These are phyloP conservation scores for Cystoisospora suis DNA, from an alignment of 169 alveolate species.

Conservation along the genomic window DNA sequence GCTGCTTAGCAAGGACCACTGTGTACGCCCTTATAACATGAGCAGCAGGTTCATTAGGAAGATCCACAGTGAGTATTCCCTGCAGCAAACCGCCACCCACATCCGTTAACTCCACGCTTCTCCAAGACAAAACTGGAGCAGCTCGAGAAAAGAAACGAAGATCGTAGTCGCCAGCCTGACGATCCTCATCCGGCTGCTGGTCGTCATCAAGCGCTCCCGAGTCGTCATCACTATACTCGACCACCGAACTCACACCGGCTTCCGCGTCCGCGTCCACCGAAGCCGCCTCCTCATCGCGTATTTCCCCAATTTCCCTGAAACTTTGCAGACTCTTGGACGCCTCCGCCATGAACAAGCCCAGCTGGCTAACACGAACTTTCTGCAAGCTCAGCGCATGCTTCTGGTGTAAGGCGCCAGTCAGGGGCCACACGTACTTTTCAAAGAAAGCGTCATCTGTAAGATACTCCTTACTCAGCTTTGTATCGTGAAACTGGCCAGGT, in stretches of 20 bases:
- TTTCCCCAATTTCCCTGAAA: no score
- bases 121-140: not conserved
- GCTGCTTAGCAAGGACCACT: not conserved
- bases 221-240: not conserved
- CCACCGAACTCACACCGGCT: not conserved
- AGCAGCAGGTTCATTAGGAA: conserved; percentile 11
- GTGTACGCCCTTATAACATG: not conserved
- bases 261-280: not conserved
- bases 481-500: not conserved
- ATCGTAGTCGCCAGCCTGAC: not conserved
- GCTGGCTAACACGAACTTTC: not conserved
- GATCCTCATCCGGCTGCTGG: not conserved
- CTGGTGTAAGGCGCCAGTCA: not conserved
- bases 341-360: not conserved
- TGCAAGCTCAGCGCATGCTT: not conserved
- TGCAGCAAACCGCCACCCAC: not conserved
- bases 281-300: not conserved
- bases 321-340: not conserved
- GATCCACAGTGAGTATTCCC: not conserved
- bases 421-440: not conserved
- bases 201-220: not conserved
- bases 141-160: not conserved
- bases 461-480: not conserved
- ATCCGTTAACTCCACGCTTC: not conserved
- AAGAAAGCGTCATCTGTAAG: not conserved